phyloP scores from a whole-genome alignment of 495 filamentous ascomycete genomes.

The Elaphomyces granulatus region DNA sequence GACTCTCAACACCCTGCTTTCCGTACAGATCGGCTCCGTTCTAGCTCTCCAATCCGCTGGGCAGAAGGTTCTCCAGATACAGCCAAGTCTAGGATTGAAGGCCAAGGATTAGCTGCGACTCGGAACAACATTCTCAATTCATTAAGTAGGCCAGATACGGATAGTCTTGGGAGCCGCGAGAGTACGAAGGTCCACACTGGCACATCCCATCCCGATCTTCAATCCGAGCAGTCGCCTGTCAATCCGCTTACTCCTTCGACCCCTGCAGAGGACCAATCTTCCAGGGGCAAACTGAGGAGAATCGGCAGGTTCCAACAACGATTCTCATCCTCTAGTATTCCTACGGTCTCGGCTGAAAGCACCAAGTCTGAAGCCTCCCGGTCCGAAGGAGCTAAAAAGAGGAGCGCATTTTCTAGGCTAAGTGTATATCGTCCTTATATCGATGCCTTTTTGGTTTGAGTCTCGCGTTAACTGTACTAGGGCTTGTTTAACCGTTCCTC shows the following conservation, averaged over 20 bases:
- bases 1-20: no score
- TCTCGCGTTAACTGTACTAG: conserved; percentile 2
- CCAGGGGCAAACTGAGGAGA: conserved; percentile 20
- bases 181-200: conserved; percentile 5
- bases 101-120: no score
- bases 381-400: no score
- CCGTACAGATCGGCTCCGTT: no score
- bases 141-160: background rate
- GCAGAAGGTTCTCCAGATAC: no score
- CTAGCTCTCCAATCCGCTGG: no score
- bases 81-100: no score
- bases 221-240: background rate
- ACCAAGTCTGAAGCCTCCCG: no score
- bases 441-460: background rate
- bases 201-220: conserved; percentile 9
- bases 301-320: conserved; percentile 21
- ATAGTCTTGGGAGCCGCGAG: conserved; percentile 5
- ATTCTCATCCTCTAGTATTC: conserved; percentile 16
- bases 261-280: conserved; percentile 6
- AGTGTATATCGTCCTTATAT: conserved; percentile 4
- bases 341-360: conserved; percentile 9
- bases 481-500: conserved; percentile 12
- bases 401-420: conserved; percentile 7
- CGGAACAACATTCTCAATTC: no score
- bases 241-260: background rate